These are phyloP conservation scores for Ascochyta viciae-villosae DNA, from an alignment of 2,329 filamentous ascomycete genomes.

Conservation along the genomic window DNA sequence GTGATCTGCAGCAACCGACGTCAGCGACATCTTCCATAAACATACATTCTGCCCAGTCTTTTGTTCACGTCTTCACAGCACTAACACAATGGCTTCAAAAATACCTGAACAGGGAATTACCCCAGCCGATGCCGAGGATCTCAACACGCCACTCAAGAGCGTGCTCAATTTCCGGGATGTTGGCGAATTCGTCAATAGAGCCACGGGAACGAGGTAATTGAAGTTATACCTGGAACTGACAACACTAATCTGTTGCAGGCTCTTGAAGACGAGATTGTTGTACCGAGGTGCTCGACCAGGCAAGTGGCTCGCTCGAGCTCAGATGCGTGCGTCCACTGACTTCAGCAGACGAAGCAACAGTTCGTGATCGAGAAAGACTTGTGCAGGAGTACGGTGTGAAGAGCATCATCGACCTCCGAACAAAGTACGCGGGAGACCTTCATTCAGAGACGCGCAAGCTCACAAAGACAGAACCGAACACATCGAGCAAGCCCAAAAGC, in stretches of 20 bases:
- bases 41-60: constrained; percentile 14
- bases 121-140: constrained; percentile 10
- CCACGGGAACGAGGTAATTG: constrained; percentile 25
- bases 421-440: constrained; percentile 61
- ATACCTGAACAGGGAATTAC: not conserved
- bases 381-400: constrained; percentile 67
- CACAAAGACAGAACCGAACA: constrained; percentile 69
- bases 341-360: constrained; percentile 71
- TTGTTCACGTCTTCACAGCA: not conserved
- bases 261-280: constrained; percentile 36
- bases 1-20: constrained; percentile 17
- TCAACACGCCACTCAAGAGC: constrained; percentile 34
- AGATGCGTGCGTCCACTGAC: constrained; percentile 4
- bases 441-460: not conserved
- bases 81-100: constrained; percentile 7
- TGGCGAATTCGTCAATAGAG: constrained; percentile 38
- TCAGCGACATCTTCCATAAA: constrained; percentile 16
- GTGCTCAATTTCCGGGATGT: constrained; percentile 50
- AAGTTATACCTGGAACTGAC: not conserved
- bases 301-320: constrained; percentile 10
- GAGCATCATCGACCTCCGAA: constrained; percentile 80
- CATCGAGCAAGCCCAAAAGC: constrained; percentile 70
- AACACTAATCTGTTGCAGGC: constrained; percentile 19
- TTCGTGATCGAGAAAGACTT: constrained; percentile 67
- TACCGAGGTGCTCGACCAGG: constrained; percentile 48